Base-by-base conservation (phyloP, 306 rosid genomes). In the Ormosia emarginata region DNA sequence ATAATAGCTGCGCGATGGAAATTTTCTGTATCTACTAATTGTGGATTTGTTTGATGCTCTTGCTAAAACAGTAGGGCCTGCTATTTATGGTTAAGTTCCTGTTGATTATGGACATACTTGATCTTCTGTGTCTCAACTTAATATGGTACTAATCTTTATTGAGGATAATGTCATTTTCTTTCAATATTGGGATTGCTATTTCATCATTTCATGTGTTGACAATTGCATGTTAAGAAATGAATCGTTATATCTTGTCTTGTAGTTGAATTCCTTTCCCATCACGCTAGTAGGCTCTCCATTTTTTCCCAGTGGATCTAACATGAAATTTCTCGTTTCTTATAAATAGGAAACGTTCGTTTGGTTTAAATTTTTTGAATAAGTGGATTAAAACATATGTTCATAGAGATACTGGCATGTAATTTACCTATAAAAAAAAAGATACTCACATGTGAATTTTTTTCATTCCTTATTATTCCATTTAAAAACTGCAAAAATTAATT, bases 141-240 rank as follows among this genome's bases (percentile, higher is more conserved):
- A 30, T 82, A 78, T 79, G 85, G 44, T 62, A 63, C 73, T 57
- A 59, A 71, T 82, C 76, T 73, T 57, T 40, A 53, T 37, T 55
- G 56, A 57, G 85, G 86, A 75, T 83, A 56, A 79, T 79, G 85
- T 58, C 61, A 29, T 72, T 70, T 64, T 82, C 63, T 76, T 17
- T 56, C 9, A 71, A 71, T 71, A 43, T 9, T 71, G 44, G 81
- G 65, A 53, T 32, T 39, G 52, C 78, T 41, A 36, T 46, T 57
- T 78, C 53, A 61, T 52, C 55, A 64, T 46, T 58, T 64, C 52
- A 53, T 65, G 80, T 36, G 64, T 50, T 56, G 34, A 40, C 56
- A 47, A 2, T 50, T 57, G 76, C 76, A 14, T 75, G 39, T 36
- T 43, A 69, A 46, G 74, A 67, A 67, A 64, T 49, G 65, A 74